These are phyloP conservation scores for Dothideomycetidae sp. DNA, from an alignment of 2,329 filamentous ascomycete genomes.

Conservation along the genomic window DNA sequence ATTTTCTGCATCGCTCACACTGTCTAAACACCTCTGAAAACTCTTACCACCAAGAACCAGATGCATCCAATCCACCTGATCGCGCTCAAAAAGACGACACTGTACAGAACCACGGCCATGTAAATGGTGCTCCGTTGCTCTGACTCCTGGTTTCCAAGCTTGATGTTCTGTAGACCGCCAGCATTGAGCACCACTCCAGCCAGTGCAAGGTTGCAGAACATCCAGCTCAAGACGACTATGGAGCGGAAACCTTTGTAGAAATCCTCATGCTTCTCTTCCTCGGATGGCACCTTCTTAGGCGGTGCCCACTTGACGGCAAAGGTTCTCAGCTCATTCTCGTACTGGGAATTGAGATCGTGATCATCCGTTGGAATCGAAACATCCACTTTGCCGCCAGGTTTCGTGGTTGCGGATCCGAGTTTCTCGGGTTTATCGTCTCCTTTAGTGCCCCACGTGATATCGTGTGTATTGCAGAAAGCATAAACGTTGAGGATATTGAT, in stretches of 20 bases:
- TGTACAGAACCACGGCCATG: conserved; percentile 77
- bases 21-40: conserved; percentile 49
- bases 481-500: conserved; percentile 99
- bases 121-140: conserved; percentile 59
- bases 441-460: conserved; percentile 96
- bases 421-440: conserved; percentile 93
- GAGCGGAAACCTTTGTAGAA: conserved; percentile 96
- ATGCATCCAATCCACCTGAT: conserved; percentile 80
- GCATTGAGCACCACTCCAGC: conserved; percentile 74
- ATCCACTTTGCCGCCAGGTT: conserved; percentile 90
- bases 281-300: conserved; percentile 48
- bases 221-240: conserved; percentile 85
- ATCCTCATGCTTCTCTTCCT: conserved; percentile 76
- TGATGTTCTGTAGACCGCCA: conserved; percentile 54
- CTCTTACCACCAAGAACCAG: conserved; percentile 82
- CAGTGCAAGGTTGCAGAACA: conserved; percentile 87
- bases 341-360: conserved; percentile 86
- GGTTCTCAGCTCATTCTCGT: conserved; percentile 65
- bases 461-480: conserved; percentile 96
- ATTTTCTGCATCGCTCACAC: too few species aligned
- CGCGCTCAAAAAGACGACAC: conserved; percentile 65
- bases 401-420: conserved; percentile 73
- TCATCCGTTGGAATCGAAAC: conserved; percentile 77
- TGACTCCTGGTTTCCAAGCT: conserved; percentile 19
- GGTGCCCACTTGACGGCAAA: conserved; percentile 63